A percentile compares a stretch with the other conserved stretches of the same genome.
Conservation (phyloP, 495 filamentous ascomycete species). For the Evernia prunastri region DNA sequence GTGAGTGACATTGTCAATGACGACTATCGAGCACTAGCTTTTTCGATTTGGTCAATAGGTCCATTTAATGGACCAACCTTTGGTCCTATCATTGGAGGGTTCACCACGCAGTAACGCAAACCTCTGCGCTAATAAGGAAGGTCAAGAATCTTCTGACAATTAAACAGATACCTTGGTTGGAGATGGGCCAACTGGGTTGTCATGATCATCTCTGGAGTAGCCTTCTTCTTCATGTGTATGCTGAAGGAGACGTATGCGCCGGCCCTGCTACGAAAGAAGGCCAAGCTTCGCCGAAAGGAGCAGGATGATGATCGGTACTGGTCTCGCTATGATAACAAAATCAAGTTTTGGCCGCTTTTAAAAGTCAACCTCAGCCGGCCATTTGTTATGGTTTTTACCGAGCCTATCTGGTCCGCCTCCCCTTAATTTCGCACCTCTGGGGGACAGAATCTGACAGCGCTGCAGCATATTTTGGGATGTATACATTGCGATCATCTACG, state of each 20-base stretch:
- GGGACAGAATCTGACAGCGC: conserved; percentile 2
- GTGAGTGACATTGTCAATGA: conserved; percentile 71
- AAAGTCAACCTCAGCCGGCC: conserved; percentile 69
- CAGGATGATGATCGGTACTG: conserved; percentile 70
- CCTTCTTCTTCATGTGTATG: conserved; percentile 44
- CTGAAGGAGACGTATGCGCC: conserved; percentile 77
- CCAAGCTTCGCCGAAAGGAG: conserved; percentile 61
- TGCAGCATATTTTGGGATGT: conserved; percentile 69
- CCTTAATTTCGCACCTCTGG: not conserved
- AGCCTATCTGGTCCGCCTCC: conserved; percentile 65
- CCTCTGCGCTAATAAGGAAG: not conserved
- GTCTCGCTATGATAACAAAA: conserved; percentile 58
- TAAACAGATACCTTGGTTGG: conserved; percentile 68
- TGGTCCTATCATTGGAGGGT: conserved; percentile 66
- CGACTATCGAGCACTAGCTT: conserved; percentile 61
- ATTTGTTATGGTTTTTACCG: conserved; percentile 68
- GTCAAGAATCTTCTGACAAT: not conserved
- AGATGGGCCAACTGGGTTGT: conserved; percentile 83
- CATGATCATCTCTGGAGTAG: conserved; percentile 58
- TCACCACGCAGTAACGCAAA: conserved; percentile 42
- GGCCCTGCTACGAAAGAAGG: conserved; percentile 60
- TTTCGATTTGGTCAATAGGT: conserved; percentile 70
- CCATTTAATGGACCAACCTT: conserved; percentile 59
- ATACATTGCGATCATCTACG: conserved; percentile 59
- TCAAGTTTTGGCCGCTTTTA: conserved; percentile 48